Evolutionary conservation across 2,329 filamentous ascomycete species (phyloP), one percentile per base, ranked within the genome.

Genomic region (Beauveria bassiana): DNA sequence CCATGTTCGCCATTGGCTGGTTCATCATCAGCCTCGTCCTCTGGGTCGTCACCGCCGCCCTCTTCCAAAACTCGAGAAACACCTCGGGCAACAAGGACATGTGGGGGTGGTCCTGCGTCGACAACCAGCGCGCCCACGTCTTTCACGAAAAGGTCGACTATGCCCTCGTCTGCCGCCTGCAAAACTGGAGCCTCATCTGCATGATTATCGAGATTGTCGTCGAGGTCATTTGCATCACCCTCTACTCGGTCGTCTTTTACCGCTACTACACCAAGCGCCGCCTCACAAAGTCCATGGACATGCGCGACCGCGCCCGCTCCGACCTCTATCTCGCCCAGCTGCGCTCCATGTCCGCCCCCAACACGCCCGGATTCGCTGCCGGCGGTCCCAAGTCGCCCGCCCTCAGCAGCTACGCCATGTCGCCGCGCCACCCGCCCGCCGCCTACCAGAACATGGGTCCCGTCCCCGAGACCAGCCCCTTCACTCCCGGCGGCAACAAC

Each of bases 71-170:
- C 69, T 86, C 86, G 62, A 89, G 88, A 72, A 83, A 86, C 69
- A 89, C 83, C 71, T 70, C 71, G 70, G 78, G 85, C 66, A 90
- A 89, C 70, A 86, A 96, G 75, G 95, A 99, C 74, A 85, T 99
- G 75, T 99, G 95, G 95, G 93, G 93, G 63, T 99, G 95, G 95
- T 86, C 91, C n/a, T 99, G 95, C 74, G 88, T 93, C 62, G 84
- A 96, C 70, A 98, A 97, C 74, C 86, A 87, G 66, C 87, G 93
- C 64, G 79, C 87, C 61, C 77, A 91, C 56, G 78, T 96, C 59
- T 98, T 93, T 73, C 72, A 85, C 64, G 80, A 93, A 61, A 87
- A 95, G 69, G 84, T 99, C 68, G 82, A 95, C 76, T 99, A 98
- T 76, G 86, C 86, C 28, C 87, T 99, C 56, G 83, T 98, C 67